phyloP scores from a whole-genome alignment of 1,284 basidiomycete genomes.

The Irpex sp. region DNA sequence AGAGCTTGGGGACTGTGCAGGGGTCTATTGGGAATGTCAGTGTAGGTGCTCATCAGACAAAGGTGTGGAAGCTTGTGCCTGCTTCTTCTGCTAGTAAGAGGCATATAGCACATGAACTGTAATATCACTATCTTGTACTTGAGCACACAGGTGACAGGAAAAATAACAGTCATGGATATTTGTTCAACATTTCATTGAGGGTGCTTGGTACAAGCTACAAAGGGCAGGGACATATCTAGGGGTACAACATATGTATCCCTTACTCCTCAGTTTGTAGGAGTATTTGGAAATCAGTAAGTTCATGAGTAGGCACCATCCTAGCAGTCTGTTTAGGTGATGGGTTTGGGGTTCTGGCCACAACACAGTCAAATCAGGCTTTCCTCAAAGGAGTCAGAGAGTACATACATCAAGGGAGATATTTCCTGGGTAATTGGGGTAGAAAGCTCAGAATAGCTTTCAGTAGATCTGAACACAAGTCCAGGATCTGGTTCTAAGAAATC shows the following conservation, averaged over 20 bases:
- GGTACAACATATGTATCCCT: neutral
- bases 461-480: neutral
- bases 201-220: neutral
- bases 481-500: neutral
- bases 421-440: neutral
- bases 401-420: neutral
- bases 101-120: neutral
- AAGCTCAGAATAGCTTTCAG: neutral
- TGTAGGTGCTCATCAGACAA: constrained; percentile 26
- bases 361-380: neutral
- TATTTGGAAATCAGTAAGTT: neutral
- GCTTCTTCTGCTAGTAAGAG: constrained; percentile 9
- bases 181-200: too few relatives aligned
- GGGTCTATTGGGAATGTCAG: constrained; percentile 20
- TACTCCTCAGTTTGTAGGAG: neutral
- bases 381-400: neutral
- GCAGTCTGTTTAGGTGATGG: neutral
- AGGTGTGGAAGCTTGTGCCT: constrained; percentile 26
- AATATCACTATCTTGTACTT: neutral
- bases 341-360: neutral
- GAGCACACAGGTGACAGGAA: too few relatives aligned
- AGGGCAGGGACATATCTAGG: neutral
- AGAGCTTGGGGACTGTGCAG: constrained; percentile 23
- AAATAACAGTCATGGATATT: too few relatives aligned
- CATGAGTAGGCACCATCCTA: neutral